A percentile compares a stretch with the other conserved stretches of the same genome.
Conservation (phyloP, 305 asterid species). For the Ajuga reptans region DNA sequence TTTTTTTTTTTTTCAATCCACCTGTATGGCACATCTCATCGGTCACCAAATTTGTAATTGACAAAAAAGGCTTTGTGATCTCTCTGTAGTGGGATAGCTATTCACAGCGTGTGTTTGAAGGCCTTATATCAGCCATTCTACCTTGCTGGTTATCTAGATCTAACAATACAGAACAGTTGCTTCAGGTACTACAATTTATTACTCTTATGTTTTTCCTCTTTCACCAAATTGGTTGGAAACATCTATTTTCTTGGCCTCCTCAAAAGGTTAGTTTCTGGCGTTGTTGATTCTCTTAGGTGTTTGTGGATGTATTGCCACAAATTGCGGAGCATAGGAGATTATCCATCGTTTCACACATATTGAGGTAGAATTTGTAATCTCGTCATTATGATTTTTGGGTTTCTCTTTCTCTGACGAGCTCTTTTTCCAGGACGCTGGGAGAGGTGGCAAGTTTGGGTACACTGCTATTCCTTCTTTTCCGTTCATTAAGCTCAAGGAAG, state of each 20-base stretch:
- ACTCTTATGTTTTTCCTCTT: background rate
- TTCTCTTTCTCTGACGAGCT: conserved; percentile 29
- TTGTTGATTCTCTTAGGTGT: conserved; percentile 44
- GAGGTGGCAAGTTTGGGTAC: conserved; percentile 70
- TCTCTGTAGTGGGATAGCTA: conserved; percentile 72
- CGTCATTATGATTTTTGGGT: conserved; percentile 5
- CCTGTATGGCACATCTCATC: background rate
- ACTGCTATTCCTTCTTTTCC: conserved; percentile 67
- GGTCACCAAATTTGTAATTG: conserved; percentile 9
- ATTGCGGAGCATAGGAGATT: conserved; percentile 65
- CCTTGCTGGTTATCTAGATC: conserved; percentile 78
- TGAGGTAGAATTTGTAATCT: conserved; percentile 44
- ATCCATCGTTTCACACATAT: conserved; percentile 48
- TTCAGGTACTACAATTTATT: conserved; percentile 50
- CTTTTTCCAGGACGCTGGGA: conserved; percentile 63
- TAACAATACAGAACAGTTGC: conserved; percentile 46
- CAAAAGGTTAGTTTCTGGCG: conserved; percentile 11
- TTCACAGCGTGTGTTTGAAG: conserved; percentile 73
- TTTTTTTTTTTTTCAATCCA: background rate
- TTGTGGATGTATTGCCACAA: conserved; percentile 64
- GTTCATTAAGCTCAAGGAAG: conserved; percentile 47
- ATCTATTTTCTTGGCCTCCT: conserved; percentile 7
- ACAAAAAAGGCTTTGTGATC: conserved; percentile 12
- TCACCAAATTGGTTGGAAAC: background rate
- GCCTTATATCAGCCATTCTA: conserved; percentile 68